Evolutionary conservation across 2,329 filamentous ascomycete genomes (phyloP).

Genomic region (Sclerotinia minor): DNA sequence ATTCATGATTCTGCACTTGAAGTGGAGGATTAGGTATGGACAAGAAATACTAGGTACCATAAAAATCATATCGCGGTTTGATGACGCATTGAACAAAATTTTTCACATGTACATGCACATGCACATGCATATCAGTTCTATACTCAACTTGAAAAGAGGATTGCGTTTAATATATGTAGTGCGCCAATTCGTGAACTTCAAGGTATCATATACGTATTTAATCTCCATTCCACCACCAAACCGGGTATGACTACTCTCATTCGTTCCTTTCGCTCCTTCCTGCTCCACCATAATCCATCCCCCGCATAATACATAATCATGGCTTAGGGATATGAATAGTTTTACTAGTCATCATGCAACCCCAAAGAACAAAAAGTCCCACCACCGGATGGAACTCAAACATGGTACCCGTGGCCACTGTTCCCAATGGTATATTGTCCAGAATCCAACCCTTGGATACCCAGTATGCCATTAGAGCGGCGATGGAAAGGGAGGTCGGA

Average conservation of each 20-base stretch:
- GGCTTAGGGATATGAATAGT: constrained; percentile 93
- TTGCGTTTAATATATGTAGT: background rate
- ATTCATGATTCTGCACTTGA: background rate
- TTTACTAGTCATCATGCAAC: constrained; percentile 93
- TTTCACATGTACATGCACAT: background rate
- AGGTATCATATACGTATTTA: constrained; percentile 24
- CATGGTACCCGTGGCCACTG: constrained; percentile 62
- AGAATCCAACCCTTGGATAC: constrained; percentile 77
- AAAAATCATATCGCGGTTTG: background rate
- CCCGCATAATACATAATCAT: constrained; percentile 38
- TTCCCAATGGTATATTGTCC: constrained; percentile 74
- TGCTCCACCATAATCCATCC: background rate
- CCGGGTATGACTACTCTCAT: background rate
- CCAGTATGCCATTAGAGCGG: constrained; percentile 87
- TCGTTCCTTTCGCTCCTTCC: background rate
- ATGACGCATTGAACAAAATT: background rate
- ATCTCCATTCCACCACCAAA: constrained; percentile 10
- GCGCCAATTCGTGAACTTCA: constrained; percentile 16
- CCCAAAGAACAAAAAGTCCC: constrained; percentile 80
- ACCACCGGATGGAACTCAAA: constrained; percentile 85
- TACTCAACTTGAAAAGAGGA: background rate
- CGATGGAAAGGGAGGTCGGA: constrained; percentile 81
- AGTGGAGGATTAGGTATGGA: background rate
- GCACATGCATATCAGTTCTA: background rate
- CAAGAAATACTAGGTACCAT: background rate